These are phyloP conservation scores for Colletotrichum noveboracense DNA, from an alignment of 2,329 filamentous ascomycete genomes.

Conservation along the genomic window DNA sequence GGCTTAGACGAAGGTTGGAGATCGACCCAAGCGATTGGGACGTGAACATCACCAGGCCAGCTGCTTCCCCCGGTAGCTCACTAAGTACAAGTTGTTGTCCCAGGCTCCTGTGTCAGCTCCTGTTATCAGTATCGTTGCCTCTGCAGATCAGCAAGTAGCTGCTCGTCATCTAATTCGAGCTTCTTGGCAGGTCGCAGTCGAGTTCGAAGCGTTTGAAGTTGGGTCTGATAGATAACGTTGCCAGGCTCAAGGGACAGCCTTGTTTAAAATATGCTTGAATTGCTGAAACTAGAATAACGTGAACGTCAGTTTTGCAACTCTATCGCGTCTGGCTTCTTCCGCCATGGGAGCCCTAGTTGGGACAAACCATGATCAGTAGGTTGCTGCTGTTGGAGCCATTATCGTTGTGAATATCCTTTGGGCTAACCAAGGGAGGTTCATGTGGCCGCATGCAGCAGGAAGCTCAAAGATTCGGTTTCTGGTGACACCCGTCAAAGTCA, in stretches of 20 bases:
- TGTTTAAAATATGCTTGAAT: slow-evolving; percentile 11
- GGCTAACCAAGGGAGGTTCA: background rate
- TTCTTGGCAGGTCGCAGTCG: slow-evolving; percentile 9
- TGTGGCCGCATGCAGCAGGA: background rate
- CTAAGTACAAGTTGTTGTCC: accelerated
- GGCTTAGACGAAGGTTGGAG: background rate
- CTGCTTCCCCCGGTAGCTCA: background rate
- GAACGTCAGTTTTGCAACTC: background rate
- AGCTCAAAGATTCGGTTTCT: background rate
- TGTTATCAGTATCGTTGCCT: background rate
- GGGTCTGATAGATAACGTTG: background rate
- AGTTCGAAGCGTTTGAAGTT: background rate
- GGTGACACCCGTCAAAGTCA: background rate
- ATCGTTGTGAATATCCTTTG: background rate
- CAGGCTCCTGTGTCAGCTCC: background rate
- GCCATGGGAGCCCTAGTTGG: background rate
- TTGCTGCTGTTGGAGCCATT: background rate
- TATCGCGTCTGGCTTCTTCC: background rate
- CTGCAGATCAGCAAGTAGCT: background rate
- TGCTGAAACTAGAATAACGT: background rate
- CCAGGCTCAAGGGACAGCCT: background rate
- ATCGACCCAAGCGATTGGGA: background rate
- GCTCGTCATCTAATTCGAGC: background rate
- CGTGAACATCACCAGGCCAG: background rate
- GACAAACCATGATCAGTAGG: background rate